Percentiles rank a stretch among this genome's conserved stretches.
These are phyloP conservation scores for Citrullus amarus DNA, from an alignment of 306 rosid species.

Conservation along the genomic window DNA sequence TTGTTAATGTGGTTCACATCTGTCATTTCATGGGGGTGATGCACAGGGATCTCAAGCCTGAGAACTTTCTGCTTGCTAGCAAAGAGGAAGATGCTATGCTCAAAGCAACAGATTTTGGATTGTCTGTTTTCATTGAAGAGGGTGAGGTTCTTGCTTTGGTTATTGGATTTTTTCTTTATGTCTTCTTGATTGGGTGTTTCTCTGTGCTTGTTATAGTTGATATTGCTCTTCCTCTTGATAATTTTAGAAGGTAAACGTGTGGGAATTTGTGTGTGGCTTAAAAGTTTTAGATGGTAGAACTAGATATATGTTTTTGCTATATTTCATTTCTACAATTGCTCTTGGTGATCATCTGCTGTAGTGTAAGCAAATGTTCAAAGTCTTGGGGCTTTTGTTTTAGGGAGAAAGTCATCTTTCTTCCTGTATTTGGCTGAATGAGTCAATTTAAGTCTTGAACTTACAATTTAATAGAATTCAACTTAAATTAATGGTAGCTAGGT, in stretches of 20 bases:
- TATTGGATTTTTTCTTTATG: background rate
- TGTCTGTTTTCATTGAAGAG: conserved; percentile 83
- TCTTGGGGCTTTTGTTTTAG: background rate
- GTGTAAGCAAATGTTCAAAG: background rate
- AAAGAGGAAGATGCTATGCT: conserved; percentile 56
- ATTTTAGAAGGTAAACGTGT: background rate
- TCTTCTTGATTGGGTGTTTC: background rate
- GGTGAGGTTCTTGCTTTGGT: conserved; percentile 27
- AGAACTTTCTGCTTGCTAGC: conserved; percentile 78
- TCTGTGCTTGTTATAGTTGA: background rate
- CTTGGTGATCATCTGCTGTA: background rate
- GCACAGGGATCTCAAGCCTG: conserved; percentile 91
- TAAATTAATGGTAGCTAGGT: background rate
- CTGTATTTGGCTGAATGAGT: background rate
- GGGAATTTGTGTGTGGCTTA: background rate
- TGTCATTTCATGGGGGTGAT: conserved; percentile 94
- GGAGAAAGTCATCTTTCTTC: background rate
- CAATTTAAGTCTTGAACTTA: background rate
- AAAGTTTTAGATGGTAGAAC: background rate
- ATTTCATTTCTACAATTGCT: background rate
- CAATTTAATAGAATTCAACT: background rate
- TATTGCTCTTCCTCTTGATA: background rate
- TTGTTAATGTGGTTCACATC: conserved; percentile 71
- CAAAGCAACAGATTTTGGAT: conserved; percentile 85
- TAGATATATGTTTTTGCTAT: background rate